phyloP scores from a whole-genome alignment of 257 asterid species.

The Penstemon davidsonii region DNA sequence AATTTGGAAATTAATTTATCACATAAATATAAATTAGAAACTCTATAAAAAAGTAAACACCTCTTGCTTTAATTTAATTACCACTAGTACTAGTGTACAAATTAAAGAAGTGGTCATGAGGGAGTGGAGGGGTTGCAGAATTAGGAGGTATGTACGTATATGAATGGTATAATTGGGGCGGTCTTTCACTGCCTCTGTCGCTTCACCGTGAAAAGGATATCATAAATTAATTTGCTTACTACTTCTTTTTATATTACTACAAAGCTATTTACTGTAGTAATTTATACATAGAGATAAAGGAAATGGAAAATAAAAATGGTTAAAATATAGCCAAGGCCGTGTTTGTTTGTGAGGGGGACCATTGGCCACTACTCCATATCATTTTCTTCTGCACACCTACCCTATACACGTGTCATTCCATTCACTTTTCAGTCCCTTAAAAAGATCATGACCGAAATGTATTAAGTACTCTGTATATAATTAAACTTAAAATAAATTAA shows the following conservation, averaged over 20 bases:
- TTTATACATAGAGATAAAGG: background rate
- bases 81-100: too few species aligned
- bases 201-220: conserved; percentile 23
- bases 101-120: background rate
- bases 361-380: background rate
- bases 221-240: background rate
- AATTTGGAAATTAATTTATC: too few species aligned
- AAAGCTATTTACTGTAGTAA: background rate
- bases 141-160: conserved; percentile 34
- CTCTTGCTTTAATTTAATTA: too few species aligned
- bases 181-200: conserved; percentile 40
- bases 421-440: background rate
- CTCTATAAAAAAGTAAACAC: too few species aligned
- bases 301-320: conserved; percentile 15
- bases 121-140: background rate
- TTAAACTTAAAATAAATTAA: too few species aligned
- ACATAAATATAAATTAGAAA: too few species aligned
- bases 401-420: conserved; percentile 35
- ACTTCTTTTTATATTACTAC: too few species aligned
- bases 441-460: too few species aligned
- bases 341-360: conserved; percentile 45
- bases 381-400: background rate
- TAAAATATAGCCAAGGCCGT: background rate
- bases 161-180: conserved; percentile 55
- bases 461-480: too few species aligned